These are phyloP conservation scores for Phytopythium vexans DNA, from an alignment of 352 stramenopile species.

Conservation along the genomic window DNA sequence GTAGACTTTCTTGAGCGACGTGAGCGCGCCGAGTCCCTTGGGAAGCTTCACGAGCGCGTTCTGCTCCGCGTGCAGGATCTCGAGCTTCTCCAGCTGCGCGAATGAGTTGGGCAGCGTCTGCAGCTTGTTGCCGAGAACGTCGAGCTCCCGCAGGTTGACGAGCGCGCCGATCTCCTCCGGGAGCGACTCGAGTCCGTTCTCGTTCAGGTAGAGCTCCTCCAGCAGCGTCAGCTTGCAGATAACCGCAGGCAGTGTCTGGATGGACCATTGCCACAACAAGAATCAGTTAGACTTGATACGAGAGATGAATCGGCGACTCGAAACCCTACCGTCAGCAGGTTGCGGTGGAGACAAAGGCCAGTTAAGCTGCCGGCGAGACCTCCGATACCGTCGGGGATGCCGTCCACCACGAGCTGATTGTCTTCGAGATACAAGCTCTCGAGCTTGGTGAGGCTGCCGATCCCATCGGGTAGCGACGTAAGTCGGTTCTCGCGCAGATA, in stretches of 20 bases:
- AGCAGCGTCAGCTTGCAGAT: conserved; percentile 63
- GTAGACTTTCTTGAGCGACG: conserved; percentile 76
- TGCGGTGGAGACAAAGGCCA: conserved; percentile 80
- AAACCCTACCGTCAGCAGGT: conserved; percentile 51
- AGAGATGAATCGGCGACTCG: neutral
- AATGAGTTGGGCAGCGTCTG: conserved; percentile 63
- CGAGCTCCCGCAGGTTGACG: conserved; percentile 73
- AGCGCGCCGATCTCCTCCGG: conserved; percentile 73
- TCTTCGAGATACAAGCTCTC: conserved; percentile 87
- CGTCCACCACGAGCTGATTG: conserved; percentile 63
- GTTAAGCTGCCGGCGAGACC: conserved; percentile 40
- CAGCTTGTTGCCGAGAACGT: conserved; percentile 71
- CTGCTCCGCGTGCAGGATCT: conserved; percentile 80
- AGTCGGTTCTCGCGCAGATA: conserved; percentile 84
- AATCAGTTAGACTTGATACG: neutral
- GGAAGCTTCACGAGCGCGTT: conserved; percentile 75
- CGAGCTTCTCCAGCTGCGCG: conserved; percentile 56
- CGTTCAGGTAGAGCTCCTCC: conserved; percentile 85
- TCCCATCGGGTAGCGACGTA: conserved; percentile 35
- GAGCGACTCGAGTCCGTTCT: conserved; percentile 62
- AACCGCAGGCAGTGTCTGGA: conserved; percentile 51
- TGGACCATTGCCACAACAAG: neutral
- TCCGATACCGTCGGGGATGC: conserved; percentile 53
- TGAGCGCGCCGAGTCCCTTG: conserved; percentile 67
- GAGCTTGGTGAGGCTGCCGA: conserved; percentile 55